Conservation (phyloP, 2,329 filamentous ascomycete species). For the Colletotrichum tabaci region DNA sequence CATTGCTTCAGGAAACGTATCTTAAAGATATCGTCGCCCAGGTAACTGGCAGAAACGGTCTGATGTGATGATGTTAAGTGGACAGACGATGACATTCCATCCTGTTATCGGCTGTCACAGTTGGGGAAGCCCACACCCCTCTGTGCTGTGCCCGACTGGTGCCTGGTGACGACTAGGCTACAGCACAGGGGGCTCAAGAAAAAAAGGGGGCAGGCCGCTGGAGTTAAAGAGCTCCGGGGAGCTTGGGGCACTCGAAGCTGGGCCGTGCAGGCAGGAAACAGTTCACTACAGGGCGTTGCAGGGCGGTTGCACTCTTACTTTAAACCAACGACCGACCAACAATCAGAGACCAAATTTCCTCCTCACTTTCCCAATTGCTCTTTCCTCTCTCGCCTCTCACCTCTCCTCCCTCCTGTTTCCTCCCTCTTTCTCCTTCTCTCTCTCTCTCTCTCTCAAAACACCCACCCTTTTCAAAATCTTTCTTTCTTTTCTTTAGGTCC, state of each 20-base stretch:
- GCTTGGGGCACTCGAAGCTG: constrained; percentile 11
- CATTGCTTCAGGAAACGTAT: neutral
- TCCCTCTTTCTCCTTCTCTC: constrained; percentile 16
- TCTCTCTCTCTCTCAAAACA: constrained; percentile 30
- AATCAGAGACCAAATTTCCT: neutral
- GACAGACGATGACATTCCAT: constrained; percentile 21
- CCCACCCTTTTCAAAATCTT: neutral
- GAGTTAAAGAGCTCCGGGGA: constrained; percentile 8
- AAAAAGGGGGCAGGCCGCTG: neutral
- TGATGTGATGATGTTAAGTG: neutral
- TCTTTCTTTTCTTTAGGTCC: too few species aligned
- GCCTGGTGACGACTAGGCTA: constrained; percentile 26
- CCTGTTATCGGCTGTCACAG: constrained; percentile 9
- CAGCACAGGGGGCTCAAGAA: neutral
- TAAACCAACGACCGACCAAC: constrained; percentile 12
- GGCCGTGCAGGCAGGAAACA: constrained; percentile 12
- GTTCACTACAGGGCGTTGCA: neutral
- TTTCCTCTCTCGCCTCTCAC: constrained; percentile 3
- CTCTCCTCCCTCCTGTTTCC: constrained; percentile 31
- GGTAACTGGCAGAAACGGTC: neutral
- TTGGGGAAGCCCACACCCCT: neutral
- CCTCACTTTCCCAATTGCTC: neutral
- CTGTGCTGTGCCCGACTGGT: constrained; percentile 11
- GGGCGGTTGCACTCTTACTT: neutral
- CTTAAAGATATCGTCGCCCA: too few species aligned